Percentiles rank a stretch among this genome's conserved stretches.
Conservation (phyloP, 2,329 filamentous ascomycete genomes). For the Hyphodiscus sp. region DNA sequence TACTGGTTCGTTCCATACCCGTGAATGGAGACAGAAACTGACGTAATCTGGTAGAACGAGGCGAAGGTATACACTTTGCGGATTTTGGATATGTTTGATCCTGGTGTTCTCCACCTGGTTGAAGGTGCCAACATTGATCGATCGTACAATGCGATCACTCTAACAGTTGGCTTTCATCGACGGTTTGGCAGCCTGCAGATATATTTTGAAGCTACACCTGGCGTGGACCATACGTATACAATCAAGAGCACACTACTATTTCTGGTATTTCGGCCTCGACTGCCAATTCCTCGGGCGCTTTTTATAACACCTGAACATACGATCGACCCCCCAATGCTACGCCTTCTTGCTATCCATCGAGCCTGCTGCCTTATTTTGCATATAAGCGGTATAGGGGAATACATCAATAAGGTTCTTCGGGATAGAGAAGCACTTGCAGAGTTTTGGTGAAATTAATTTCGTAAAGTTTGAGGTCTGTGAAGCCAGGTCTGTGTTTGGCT, state of each 20-base stretch:
- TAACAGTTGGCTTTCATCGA: neutral
- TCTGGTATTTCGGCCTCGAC: neutral
- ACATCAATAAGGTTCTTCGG: neutral
- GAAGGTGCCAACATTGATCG: neutral
- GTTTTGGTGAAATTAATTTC: no score
- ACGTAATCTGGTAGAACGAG: neutral
- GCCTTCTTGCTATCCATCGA: neutral
- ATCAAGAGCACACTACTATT: neutral
- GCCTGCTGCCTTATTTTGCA: neutral
- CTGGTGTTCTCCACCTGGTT: neutral
- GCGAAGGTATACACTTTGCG: neutral
- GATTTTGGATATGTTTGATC: neutral
- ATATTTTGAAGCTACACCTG: neutral
- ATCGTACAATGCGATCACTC: neutral
- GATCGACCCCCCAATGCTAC: neutral
- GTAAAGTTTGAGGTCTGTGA: no score
- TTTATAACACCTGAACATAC: neutral
- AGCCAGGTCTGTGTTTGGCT: no score
- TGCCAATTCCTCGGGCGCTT: neutral
- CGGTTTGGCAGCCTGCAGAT: neutral
- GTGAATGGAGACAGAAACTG: neutral
- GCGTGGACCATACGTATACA: neutral
- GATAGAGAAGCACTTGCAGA: constrained; percentile 1
- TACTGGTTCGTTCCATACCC: neutral
- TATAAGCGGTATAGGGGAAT: neutral